Percentiles rank a stretch among this genome's conserved stretches.
Conservation (phyloP, 164 flowering plant species). For the Dillenia turbinata region DNA sequence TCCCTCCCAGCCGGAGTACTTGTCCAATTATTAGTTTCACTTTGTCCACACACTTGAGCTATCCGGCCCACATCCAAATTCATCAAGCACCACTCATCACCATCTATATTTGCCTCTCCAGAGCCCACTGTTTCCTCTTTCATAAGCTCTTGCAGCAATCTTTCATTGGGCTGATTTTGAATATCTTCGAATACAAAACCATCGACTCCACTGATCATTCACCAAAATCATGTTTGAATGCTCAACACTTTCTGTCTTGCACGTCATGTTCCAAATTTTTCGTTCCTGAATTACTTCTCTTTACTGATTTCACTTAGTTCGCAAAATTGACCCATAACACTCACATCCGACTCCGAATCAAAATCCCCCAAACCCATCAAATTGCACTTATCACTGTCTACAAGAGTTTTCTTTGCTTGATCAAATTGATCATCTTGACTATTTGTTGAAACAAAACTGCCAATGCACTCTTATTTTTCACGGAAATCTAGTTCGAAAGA, state of each 20-base stretch:
- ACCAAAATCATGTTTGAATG: no score
- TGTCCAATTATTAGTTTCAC: conserved; percentile 7
- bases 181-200: no score
- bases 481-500: not conserved
- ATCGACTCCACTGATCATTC: no score
- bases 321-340: conserved; percentile 4
- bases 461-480: conserved; percentile 5
- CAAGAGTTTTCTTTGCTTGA: not conserved
- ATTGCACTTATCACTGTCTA: no score
- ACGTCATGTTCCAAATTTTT: conserved; percentile 1
- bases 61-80: conserved; percentile 3
- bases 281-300: not conserved
- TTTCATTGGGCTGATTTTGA: no score
- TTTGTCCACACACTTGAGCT: conserved; percentile 8
- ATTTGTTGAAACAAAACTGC: conserved; percentile 6
- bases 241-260: not conserved
- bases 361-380: no score
- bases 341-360: not conserved
- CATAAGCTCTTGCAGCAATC: no score
- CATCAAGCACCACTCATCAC: no score
- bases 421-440: conserved; percentile 3
- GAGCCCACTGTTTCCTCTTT: no score
- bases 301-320: conserved; percentile 1
- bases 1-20: conserved; percentile 1
- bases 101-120: no score